phyloP scores from a whole-genome alignment of 495 filamentous ascomycete genomes.

The Penicillium paxilli region DNA sequence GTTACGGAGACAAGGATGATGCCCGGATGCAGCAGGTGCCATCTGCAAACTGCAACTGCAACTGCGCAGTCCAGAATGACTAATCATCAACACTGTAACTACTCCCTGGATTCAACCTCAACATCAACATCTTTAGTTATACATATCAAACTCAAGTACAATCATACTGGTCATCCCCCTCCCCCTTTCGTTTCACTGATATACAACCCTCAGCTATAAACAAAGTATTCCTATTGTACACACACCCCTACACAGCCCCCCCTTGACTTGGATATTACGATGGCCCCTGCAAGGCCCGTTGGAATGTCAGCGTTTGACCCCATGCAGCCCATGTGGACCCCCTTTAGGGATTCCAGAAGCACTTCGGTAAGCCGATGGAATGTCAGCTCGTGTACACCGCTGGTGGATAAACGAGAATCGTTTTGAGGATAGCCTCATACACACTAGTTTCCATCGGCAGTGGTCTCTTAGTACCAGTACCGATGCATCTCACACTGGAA shows the following conservation, averaged over 20 bases:
- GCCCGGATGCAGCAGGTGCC: conserved; percentile 14
- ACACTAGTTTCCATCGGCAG: too few relatives aligned
- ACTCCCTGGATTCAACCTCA: too few relatives aligned
- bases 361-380: background rate
- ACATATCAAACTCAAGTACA: too few relatives aligned
- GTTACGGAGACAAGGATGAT: too few relatives aligned
- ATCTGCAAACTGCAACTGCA: background rate
- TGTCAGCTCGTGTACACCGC: background rate
- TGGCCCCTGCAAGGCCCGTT: conserved; percentile 9
- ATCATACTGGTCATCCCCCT: too few relatives aligned
- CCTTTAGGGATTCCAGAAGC: conserved; percentile 16
- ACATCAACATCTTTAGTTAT: too few relatives aligned
- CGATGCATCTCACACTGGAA: too few relatives aligned
- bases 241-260: background rate
- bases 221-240: too few relatives aligned
- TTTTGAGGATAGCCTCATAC: conserved; percentile 3
- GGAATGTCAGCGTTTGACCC: background rate
- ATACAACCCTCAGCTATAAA: too few relatives aligned
- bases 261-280: conserved; percentile 3
- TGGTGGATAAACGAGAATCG: background rate
- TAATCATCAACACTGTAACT: background rate
- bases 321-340: conserved; percentile 18
- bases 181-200: conserved; percentile 8
- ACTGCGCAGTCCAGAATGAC: conserved; percentile 1
- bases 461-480: too few relatives aligned